A percentile compares a stretch with the other conserved stretches of the same genome.
Conservation (phyloP, 768 basidiomycete species). For the Cubamyces lactineus region DNA sequence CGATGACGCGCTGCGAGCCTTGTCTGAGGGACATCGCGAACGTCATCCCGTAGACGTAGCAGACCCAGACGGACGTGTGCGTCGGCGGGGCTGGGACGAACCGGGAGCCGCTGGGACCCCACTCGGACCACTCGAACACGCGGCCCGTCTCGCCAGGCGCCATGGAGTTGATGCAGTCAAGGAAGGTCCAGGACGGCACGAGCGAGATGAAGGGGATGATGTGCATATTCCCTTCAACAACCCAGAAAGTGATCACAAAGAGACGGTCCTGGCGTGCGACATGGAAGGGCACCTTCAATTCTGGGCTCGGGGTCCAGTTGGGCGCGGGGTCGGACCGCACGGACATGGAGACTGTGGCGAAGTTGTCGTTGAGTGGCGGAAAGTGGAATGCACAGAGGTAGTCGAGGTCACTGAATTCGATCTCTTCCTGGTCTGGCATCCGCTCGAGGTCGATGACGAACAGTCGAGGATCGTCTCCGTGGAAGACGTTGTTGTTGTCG, state of each 20-base stretch:
- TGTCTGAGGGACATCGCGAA: constrained; percentile 38
- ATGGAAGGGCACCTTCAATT: constrained; percentile 49
- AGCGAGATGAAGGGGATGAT: constrained; percentile 43
- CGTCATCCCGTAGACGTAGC: constrained; percentile 56
- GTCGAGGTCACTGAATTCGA: constrained; percentile 35
- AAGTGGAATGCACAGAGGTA: constrained; percentile 46
- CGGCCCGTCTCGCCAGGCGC: constrained; percentile 24
- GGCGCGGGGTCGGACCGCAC: constrained; percentile 61
- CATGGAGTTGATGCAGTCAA: constrained; percentile 31
- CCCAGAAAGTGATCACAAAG: constrained; percentile 50
- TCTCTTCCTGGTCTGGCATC: constrained; percentile 33
- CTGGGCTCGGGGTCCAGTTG: constrained; percentile 42
- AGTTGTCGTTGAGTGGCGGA: constrained; percentile 40
- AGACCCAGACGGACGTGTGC: constrained; percentile 53
- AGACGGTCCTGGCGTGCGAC: constrained; percentile 45
- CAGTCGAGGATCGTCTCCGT: constrained; percentile 32
- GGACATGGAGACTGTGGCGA: constrained; percentile 39
- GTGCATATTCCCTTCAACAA: constrained; percentile 33
- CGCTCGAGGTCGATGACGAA: constrained; percentile 46
- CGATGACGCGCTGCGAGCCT: constrained; percentile 31
- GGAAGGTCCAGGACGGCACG: constrained; percentile 44
- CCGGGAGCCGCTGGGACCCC: constrained; percentile 55
- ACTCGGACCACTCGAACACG: constrained; percentile 49
- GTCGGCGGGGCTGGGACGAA: constrained; percentile 38
- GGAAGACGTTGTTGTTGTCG: constrained; percentile 23